Base-by-base conservation (phyloP, 352 stramenopile genomes). In the Globisporangium irregulare region DNA sequence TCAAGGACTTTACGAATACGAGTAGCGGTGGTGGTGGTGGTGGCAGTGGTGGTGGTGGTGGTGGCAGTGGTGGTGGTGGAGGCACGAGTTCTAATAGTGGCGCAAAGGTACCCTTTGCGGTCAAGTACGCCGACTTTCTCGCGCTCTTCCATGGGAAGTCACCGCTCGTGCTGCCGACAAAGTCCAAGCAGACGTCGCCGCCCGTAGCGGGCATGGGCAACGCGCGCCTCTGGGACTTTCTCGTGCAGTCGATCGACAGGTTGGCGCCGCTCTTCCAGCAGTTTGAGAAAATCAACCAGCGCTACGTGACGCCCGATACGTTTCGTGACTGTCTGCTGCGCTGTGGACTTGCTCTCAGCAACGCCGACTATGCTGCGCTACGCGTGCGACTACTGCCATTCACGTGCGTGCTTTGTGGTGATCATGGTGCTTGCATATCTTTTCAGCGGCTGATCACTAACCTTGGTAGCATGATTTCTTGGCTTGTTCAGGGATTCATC, bases 121-220 rank as follows among this genome's bases (percentile, higher is more conserved):
- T 93, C 55, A 84, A 79, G 43, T 93, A 93, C 59, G 77, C 82
- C n/a, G 74, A 77, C 20, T 89, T 93, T 59, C 54, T 93, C 1
- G 65, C 67, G 6, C 56, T 82, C 2, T 84, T 90, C 58, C 71
- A 85, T 61, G 70, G 75, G 5, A 73, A 74, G 15, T 59, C 68
- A n/a, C 67, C 84, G 25, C 58, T 66, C 6, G 68, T 68, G 1
- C 46, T 85, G 15, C 78, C 71, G 14, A 75, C 76, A 1, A 79
- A 75, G n/a, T 84, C 75, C 7, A 72, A 67, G 5, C 80, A 86
- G 56, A 70, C 69, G 1, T 84, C 81, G 27, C 77, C 79, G 46
- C 79, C 79, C 0, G 79, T 87, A 51, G 74, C 78, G 6, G 75
- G 68, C 8, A 69, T 85, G 18, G 79, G 77, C 3, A 83, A 78